phyloP scores from a whole-genome alignment of 257 asterid species.

The Apocynum venetum region DNA sequence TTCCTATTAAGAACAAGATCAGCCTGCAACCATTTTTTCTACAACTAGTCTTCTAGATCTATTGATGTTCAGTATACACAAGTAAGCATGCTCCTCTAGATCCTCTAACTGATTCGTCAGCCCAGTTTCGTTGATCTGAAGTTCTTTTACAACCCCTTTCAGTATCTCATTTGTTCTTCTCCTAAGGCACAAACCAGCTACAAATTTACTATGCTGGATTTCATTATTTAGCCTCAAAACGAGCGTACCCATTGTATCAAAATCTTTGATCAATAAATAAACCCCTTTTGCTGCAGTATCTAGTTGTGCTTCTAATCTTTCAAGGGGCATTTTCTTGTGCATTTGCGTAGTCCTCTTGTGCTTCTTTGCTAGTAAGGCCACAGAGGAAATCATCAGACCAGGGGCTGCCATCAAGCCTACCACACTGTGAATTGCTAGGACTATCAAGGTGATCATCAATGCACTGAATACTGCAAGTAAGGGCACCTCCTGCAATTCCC shows the following conservation, averaged over 20 bases:
- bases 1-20: not conserved
- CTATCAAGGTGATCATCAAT: constrained; percentile 22
- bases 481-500: constrained; percentile 26
- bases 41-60: constrained; percentile 51
- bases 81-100: constrained; percentile 57
- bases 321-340: constrained; percentile 9
- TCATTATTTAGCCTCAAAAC: constrained; percentile 48
- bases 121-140: constrained; percentile 29
- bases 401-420: constrained; percentile 35
- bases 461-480: constrained; percentile 30
- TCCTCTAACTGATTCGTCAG: constrained; percentile 52
- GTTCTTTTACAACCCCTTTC: constrained; percentile 47
- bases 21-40: constrained; percentile 28
- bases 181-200: constrained; percentile 41
- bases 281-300: constrained; percentile 69
- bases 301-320: constrained; percentile 34
- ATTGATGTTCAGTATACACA: constrained; percentile 60
- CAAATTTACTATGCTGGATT: constrained; percentile 47
- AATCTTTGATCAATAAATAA: constrained; percentile 53
- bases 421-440: constrained; percentile 35
- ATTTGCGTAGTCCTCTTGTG: constrained; percentile 2
- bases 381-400: constrained; percentile 15
- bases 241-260: constrained; percentile 49
- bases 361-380: constrained; percentile 23
- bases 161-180: constrained; percentile 41